Conservation (phyloP, 305 asterid genomes). For the Solanum hybrid region DNA sequence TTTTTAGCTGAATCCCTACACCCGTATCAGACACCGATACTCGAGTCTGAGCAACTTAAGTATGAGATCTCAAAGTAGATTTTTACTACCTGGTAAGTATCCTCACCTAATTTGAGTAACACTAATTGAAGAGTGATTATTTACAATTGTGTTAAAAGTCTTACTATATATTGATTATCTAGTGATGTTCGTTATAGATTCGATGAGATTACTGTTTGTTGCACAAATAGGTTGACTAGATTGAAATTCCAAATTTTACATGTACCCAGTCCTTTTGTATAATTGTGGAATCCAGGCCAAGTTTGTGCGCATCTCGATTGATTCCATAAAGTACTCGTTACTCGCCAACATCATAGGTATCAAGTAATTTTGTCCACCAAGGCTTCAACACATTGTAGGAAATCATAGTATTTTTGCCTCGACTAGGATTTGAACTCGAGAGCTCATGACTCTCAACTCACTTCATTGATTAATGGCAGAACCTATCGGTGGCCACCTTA, state of each 20-base stretch:
- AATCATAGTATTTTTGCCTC: not conserved
- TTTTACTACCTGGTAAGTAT: not conserved
- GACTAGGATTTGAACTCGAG: not conserved
- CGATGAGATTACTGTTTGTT: not conserved
- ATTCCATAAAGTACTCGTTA: not conserved
- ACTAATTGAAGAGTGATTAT: not conserved
- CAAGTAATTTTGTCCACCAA: not conserved
- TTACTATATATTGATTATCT: not conserved
- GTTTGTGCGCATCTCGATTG: not conserved
- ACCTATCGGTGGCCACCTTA: not conserved
- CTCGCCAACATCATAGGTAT: not conserved
- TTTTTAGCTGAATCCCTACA: not conserved
- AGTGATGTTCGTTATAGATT: not conserved
- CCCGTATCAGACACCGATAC: not conserved
- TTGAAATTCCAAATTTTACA: not conserved
- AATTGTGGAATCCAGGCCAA: not conserved
- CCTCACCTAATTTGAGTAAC: not conserved
- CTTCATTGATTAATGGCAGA: not conserved
- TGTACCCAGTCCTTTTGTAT: not conserved
- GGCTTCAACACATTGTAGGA: not conserved
- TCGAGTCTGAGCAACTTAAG: not conserved
- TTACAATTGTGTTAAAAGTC: not conserved
- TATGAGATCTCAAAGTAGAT: not conserved
- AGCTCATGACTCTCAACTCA: not conserved
- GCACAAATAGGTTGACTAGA: not conserved